Evolutionary conservation across 352 stramenopile genomes (phyloP).

Genomic region (Globisporangium okanoganense): DNA sequence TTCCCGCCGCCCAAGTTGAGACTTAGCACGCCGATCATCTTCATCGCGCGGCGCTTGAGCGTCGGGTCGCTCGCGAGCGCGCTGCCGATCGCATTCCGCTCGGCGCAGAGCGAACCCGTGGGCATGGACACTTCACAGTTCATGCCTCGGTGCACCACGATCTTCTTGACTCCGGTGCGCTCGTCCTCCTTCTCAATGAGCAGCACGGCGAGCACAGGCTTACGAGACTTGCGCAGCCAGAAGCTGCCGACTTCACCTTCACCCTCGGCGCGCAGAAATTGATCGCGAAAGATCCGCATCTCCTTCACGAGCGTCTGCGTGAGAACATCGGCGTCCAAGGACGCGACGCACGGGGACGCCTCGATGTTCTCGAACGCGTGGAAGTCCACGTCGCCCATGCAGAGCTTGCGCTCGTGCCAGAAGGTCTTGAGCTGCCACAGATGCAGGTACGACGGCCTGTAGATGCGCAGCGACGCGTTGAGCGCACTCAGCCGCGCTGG

Average conservation of each 20-base stretch:
- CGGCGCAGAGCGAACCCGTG: slow-evolving; percentile 94
- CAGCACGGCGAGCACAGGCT: slow-evolving; percentile 97
- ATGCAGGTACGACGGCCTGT: slow-evolving; percentile 95
- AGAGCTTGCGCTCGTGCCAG: slow-evolving; percentile 96
- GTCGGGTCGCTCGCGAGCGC: slow-evolving; percentile 93
- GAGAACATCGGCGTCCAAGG: slow-evolving; percentile 73
- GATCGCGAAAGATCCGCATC: slow-evolving; percentile 87
- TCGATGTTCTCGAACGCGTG: slow-evolving; percentile 97
- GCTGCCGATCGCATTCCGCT: slow-evolving; percentile 98
- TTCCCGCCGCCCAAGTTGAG: slow-evolving; percentile 51
- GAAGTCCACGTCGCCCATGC: slow-evolving; percentile 95
- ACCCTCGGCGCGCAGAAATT: slow-evolving; percentile 73
- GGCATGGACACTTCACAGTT: slow-evolving; percentile 99
- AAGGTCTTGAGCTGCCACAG: slow-evolving; percentile 99
- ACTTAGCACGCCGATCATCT: slow-evolving; percentile 94
- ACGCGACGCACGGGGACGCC: slow-evolving; percentile 88
- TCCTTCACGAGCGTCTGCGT: slow-evolving; percentile 90
- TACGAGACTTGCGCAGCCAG: slow-evolving; percentile 98
- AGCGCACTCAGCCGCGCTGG: slow-evolving; percentile 94
- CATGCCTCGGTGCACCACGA: slow-evolving; percentile 93
- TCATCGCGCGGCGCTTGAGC: slow-evolving; percentile 89
- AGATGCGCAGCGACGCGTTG: slow-evolving; percentile 94
- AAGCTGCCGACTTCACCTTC: slow-evolving; percentile 92
- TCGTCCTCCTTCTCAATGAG: slow-evolving; percentile 88
- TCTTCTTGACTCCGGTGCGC: slow-evolving; percentile 29